Base-by-base conservation (phyloP, 2,329 filamentous ascomycete genomes). In the Elsinoe batatas region DNA sequence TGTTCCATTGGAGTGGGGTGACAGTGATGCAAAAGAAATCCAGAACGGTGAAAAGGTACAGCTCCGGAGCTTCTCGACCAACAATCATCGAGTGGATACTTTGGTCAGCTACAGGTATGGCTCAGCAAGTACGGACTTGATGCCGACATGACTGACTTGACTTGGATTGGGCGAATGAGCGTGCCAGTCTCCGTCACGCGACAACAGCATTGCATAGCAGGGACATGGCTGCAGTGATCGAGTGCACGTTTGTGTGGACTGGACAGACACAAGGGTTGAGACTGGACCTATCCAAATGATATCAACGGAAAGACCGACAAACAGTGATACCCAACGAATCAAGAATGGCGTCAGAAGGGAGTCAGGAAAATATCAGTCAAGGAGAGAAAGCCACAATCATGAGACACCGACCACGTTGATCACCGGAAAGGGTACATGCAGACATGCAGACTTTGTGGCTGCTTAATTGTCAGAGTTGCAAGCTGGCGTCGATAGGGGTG, bases 1-100 rank as follows among this genome's bases (percentile, higher is more conserved):
- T 47, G 93, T 98, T 12, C 93, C 93, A 3, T 85, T 98, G 57
- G 93, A 98, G 71, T 98, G 93, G 93, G 93, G 93, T 46, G 93
- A 98, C 73, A 95, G 89, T 63, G 93, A 97, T 71, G 91, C 91
- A 55, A 96, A 95, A 75, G 93, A 98, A 76, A 96, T 98, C 62
- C 78, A 84, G 68, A 88, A 93, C 64, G 91, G 88, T 40, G 93
- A 98, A 76, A 90, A 93, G 68, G 93, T 98, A 30, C 91, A 96
- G 74, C 74, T 98, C 67, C 81, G 93, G 58, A 95, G 91, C 61
- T 98, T 97, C 75, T 96, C 91, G 71, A 98, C 93, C 13, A 90
- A 85, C 61, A 95, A 85, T 65, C 93, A 98, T 70, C 82, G 88
- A 20, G 91, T 98, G 22, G 93, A 96, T 68, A 98, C 93, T 0